Percentiles rank a stretch among this genome's conserved stretches.
Evolutionary conservation across 345 rosid genomes (phyloP).

Genomic region (Excoecaria cochinchinensis): DNA sequence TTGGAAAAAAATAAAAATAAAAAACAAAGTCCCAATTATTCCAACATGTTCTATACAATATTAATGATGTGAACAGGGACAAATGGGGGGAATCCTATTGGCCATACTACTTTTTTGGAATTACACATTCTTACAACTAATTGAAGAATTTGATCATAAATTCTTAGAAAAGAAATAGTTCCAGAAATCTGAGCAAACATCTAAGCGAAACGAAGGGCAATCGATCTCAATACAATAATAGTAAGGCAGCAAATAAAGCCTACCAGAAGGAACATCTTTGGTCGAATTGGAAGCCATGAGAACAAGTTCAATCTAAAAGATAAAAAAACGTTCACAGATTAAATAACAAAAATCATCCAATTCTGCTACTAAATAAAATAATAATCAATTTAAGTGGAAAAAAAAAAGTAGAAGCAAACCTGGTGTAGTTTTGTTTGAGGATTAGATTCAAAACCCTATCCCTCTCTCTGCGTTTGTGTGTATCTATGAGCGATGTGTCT

Average conservation of each 20-base stretch:
- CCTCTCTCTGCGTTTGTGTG: background rate
- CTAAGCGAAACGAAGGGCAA: background rate
- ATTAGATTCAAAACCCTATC: conserved; percentile 14
- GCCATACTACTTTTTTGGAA: background rate
- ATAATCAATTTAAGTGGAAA: background rate
- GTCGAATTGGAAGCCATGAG: conserved; percentile 61
- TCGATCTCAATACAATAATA: background rate
- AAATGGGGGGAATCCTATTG: too few relatives aligned
- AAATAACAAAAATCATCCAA: background rate
- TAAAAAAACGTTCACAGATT: background rate
- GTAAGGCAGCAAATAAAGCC: background rate
- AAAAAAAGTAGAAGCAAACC: background rate
- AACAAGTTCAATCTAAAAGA: background rate
- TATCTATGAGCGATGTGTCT: background rate
- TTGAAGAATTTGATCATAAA: background rate
- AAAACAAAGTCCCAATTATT: background rate
- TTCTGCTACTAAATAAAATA: too few relatives aligned
- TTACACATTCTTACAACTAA: background rate
- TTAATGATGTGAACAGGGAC: background rate
- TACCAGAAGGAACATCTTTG: conserved; percentile 62
- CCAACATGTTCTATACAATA: background rate
- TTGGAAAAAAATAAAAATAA: background rate
- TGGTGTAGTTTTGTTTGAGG: background rate
- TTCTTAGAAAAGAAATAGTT: background rate
- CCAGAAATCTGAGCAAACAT: too few relatives aligned